Conservation (phyloP, 2,329 filamentous ascomycete genomes). For the Coleophoma crateriformis region DNA sequence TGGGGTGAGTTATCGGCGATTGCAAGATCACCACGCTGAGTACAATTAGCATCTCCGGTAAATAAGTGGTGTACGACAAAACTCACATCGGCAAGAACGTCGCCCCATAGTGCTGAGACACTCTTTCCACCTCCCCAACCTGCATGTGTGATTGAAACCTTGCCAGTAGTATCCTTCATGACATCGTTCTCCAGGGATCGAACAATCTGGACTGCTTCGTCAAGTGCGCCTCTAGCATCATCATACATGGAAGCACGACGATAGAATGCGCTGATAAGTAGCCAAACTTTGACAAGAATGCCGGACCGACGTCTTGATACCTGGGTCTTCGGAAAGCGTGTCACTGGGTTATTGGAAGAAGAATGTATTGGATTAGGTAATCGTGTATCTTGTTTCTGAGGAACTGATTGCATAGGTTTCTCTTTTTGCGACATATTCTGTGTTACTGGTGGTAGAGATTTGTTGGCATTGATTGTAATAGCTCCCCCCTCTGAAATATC, state of each 20-base stretch:
- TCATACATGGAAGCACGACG: conserved; percentile 73
- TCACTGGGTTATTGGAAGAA: conserved; percentile 18
- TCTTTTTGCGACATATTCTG: conserved; percentile 22
- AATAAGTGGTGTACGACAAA: background rate
- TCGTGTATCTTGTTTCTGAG: conserved; percentile 12
- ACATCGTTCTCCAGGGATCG: conserved; percentile 64
- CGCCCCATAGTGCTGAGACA: conserved; percentile 77
- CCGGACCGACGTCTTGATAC: conserved; percentile 42
- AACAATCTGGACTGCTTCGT: conserved; percentile 76
- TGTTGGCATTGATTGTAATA: background rate
- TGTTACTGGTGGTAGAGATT: conserved; percentile 14
- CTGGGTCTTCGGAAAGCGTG: conserved; percentile 47
- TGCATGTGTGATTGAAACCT: conserved; percentile 54
- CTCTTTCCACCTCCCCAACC: conserved; percentile 79
- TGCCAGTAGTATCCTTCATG: conserved; percentile 51
- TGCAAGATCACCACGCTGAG: conserved; percentile 25
- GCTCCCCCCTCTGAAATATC: background rate
- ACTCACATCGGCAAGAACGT: conserved; percentile 75
- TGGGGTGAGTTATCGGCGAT: conserved; percentile 40
- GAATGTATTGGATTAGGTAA: conserved; percentile 10
- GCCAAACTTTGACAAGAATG: conserved; percentile 75
- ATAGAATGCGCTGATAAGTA: conserved; percentile 86
- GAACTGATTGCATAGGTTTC: conserved; percentile 8
- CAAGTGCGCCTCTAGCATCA: conserved; percentile 73
- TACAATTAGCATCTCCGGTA: conserved; percentile 22